phyloP scores from a whole-genome alignment of 2,329 filamentous ascomycete genomes.

The Teratosphaeria pseudoeucalypti region DNA sequence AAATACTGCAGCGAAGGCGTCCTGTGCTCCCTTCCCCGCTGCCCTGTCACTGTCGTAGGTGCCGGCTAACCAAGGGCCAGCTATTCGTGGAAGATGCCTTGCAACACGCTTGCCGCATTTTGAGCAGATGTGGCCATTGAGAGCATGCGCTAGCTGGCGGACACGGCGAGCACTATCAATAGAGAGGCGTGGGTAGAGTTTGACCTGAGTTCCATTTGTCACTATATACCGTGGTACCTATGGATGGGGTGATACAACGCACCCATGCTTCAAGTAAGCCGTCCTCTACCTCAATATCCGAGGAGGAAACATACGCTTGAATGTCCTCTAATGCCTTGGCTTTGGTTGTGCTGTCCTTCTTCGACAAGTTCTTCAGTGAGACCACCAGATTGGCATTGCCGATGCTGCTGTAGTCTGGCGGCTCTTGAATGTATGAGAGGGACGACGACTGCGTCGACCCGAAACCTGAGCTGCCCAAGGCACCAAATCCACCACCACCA shows the following conservation, averaged over 20 bases:
- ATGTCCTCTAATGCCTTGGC: conserved; percentile 83
- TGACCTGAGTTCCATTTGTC: conserved; percentile 47
- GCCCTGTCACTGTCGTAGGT: conserved; percentile 74
- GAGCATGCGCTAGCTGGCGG: conserved; percentile 69
- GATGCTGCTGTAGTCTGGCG: conserved; percentile 67
- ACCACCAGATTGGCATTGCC: conserved; percentile 75
- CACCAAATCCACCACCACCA: conserved; percentile 27
- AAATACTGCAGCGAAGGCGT: conserved; percentile 67
- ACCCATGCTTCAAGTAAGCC: conserved; percentile 83
- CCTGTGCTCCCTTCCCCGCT: conserved; percentile 64
- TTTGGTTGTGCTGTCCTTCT: conserved; percentile 89
- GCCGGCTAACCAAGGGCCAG: conserved; percentile 85
- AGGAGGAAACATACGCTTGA: conserved; percentile 50
- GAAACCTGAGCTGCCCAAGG: conserved; percentile 30
- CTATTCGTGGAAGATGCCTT: conserved; percentile 62
- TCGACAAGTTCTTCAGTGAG: conserved; percentile 82
- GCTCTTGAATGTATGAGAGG: conserved; percentile 80
- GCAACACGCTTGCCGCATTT: conserved; percentile 71
- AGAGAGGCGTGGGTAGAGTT: conserved; percentile 76
- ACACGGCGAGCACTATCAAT: conserved; percentile 84
- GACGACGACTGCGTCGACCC: conserved; percentile 43
- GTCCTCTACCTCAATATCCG: conserved; percentile 59
- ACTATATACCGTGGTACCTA: conserved; percentile 19
- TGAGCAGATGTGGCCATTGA: conserved; percentile 55
- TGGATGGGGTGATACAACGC: conserved; percentile 25